Conservation (phyloP, 169 alveolate genomes). For the Eimeria necatrix region DNA sequence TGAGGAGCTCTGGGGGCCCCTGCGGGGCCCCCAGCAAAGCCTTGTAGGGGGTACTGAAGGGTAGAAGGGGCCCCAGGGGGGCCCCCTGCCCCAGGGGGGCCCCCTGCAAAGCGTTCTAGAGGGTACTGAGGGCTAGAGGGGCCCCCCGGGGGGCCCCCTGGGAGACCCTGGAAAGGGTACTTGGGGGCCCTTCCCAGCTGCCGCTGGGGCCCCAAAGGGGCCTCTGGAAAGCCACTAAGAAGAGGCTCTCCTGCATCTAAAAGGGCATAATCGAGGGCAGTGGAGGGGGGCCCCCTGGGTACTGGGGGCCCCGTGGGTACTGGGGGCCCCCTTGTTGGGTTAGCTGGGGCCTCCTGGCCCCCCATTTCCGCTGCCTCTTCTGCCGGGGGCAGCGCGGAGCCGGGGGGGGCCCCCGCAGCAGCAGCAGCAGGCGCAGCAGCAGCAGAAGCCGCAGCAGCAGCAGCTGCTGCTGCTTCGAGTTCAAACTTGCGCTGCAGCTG, state of each 20-base stretch:
- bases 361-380: not conserved
- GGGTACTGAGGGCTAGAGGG: no score
- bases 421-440: not conserved
- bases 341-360: not conserved
- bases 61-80: no score
- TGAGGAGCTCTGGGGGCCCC: not conserved
- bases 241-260: slow-evolving; percentile 49
- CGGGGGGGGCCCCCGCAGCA: not conserved
- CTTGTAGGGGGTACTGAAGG: no score
- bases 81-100: no score
- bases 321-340: no score
- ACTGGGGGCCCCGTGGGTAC: no score
- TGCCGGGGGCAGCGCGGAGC: not conserved
- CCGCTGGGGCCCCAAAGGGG: not conserved
- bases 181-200: no score
- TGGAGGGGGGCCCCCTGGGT: not conserved
- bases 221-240: slow-evolving; percentile 6
- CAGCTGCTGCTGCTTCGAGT: not conserved
- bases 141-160: no score
- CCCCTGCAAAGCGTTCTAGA: no score
- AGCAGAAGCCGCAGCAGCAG: not conserved
- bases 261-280: not conserved
- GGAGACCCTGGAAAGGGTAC: no score
- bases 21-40: no score
- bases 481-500: slow-evolving; percentile 7